Evolutionary conservation across 495 filamentous ascomycete genomes (phyloP).

Genomic region (Xylaria longipes): DNA sequence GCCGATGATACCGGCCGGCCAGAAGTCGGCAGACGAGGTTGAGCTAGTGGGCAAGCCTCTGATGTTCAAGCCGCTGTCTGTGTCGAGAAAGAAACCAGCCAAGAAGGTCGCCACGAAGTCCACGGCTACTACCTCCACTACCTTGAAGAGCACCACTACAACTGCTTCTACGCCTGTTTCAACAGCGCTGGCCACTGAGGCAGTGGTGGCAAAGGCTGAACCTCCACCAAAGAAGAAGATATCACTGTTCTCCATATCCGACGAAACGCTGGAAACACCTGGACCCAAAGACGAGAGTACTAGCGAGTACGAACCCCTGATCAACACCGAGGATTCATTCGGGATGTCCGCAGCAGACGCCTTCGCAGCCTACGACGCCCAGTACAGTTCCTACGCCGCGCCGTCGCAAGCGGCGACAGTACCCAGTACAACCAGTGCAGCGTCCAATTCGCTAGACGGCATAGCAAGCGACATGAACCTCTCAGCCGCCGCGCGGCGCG

Average conservation of each 20-base stretch:
- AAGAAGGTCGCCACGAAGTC: slow-evolving; percentile 63
- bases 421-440: slow-evolving; percentile 31
- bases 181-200: neutral
- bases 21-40: slow-evolving; percentile 62
- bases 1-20: slow-evolving; percentile 51
- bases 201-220: slow-evolving; percentile 19
- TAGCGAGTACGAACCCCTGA: slow-evolving; percentile 53
- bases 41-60: slow-evolving; percentile 77
- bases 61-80: slow-evolving; percentile 89
- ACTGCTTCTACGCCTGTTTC: neutral
- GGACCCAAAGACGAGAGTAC: slow-evolving; percentile 17
- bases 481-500: slow-evolving; percentile 72
- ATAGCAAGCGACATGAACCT: slow-evolving; percentile 79
- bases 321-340: slow-evolving; percentile 27
- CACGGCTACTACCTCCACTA: slow-evolving; percentile 15
- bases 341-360: slow-evolving; percentile 37
- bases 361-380: slow-evolving; percentile 44
- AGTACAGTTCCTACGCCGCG: slow-evolving; percentile 36
- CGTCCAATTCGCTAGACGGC: slow-evolving; percentile 55
- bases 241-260: slow-evolving; percentile 54
- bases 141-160: slow-evolving; percentile 23
- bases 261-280: slow-evolving; percentile 31
- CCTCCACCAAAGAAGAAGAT: slow-evolving; percentile 45
- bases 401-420: slow-evolving; percentile 33
- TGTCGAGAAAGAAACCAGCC: slow-evolving; percentile 70